phyloP scores from a whole-genome alignment of 805 yeast genomes.

The Kuraishia borneana region DNA sequence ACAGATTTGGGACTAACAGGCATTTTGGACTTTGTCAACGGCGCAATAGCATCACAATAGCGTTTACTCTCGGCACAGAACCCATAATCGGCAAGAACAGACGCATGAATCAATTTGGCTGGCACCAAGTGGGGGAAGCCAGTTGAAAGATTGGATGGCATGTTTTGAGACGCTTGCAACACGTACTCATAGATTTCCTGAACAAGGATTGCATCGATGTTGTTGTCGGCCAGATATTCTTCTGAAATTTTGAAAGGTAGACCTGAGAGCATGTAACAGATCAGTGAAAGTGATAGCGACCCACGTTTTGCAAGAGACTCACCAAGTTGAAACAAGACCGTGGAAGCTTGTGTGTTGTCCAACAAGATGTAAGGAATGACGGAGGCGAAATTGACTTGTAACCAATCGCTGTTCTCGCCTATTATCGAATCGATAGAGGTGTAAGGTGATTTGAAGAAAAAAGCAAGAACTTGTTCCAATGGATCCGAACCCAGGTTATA shows the following conservation, averaged over 20 bases:
- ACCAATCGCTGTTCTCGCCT: constrained; percentile 12
- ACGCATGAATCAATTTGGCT: constrained; percentile 58
- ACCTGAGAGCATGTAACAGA: constrained; percentile 22
- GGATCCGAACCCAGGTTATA: constrained; percentile 11
- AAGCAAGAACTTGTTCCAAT: constrained; percentile 14
- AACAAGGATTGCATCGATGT: constrained; percentile 37
- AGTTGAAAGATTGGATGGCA: constrained; percentile 20
- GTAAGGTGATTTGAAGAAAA: constrained; percentile 15
- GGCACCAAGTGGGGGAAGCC: constrained; percentile 41
- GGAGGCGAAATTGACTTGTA: constrained; percentile 15
- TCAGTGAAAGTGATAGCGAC: constrained; percentile 24
- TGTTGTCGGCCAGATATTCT: constrained; percentile 8
- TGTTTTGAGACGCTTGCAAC: constrained; percentile 17
- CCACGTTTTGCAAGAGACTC: constrained; percentile 22
- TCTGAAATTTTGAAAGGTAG: constrained; percentile 12
- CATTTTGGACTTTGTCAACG: constrained; percentile 23
- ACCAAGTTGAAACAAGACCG: constrained; percentile 20
- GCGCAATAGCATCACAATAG: constrained; percentile 42
- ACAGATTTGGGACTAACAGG: constrained; percentile 21
- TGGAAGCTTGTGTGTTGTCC: constrained; percentile 12
- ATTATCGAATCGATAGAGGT: neutral
- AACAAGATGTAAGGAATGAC: constrained; percentile 19
- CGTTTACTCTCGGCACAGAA: constrained; percentile 44
- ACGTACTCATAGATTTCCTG: constrained; percentile 64
- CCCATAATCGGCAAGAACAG: constrained; percentile 59